phyloP scores from a whole-genome alignment of 371 early-diverging fungal genomes.

The Circinella umbellata region DNA sequence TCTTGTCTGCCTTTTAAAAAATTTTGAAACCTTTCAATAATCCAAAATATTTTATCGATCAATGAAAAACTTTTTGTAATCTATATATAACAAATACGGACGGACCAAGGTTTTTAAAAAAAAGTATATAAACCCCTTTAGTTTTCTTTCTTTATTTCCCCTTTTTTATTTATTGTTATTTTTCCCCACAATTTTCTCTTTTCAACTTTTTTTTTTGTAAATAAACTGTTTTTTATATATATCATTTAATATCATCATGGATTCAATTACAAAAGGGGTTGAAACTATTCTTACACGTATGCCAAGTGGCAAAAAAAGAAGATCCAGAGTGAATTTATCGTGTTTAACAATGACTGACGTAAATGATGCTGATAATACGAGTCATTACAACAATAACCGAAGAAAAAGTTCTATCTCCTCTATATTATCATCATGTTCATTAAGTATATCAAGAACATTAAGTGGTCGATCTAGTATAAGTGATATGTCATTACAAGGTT shows the following conservation, averaged over 20 bases:
- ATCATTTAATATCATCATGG: constrained; percentile 1
- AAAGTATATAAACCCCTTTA: too few species aligned
- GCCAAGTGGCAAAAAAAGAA: constrained; percentile 7
- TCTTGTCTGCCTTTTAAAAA: constrained; percentile 13
- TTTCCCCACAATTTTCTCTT: too few species aligned
- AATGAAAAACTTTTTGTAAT: not conserved
- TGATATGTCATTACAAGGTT: constrained; percentile 2
- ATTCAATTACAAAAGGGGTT: constrained; percentile 2
- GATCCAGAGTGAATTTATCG: not conserved
- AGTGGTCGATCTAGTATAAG: constrained; percentile 5
- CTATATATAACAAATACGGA: not conserved
- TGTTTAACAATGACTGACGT: not conserved
- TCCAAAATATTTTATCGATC: constrained; percentile 3
- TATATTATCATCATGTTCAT: not conserved
- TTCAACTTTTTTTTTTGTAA: not conserved
- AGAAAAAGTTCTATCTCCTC: not conserved
- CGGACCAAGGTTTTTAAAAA: not conserved
- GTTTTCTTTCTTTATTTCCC: not conserved
- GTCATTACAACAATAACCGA: not conserved
- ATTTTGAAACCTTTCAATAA: not conserved
- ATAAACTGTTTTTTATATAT: not conserved
- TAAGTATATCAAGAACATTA: not conserved
- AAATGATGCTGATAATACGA: too few species aligned
- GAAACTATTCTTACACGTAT: constrained; percentile 8
- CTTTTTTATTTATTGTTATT: not conserved